phyloP scores from a whole-genome alignment of 176 grass and related monocot species.

The Alopecurus myosuroides region DNA sequence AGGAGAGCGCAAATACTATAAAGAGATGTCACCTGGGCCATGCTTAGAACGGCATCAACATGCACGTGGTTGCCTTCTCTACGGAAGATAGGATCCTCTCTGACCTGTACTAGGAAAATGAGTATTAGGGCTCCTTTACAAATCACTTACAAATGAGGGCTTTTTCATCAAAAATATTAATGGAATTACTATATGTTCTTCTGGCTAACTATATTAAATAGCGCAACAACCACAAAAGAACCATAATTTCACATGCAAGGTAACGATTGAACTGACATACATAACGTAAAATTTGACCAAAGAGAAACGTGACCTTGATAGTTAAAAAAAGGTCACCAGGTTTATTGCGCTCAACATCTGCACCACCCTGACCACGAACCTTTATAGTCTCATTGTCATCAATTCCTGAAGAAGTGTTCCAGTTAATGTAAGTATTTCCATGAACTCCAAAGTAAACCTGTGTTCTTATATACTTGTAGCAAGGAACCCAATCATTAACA shows the following conservation, averaged over 20 bases:
- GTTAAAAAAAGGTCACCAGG: slow-evolving; percentile 90
- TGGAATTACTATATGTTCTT: neutral
- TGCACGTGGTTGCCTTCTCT: slow-evolving; percentile 92
- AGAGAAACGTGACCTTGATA: slow-evolving; percentile 58
- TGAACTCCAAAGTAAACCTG: slow-evolving; percentile 20
- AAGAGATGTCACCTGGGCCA: slow-evolving; percentile 60
- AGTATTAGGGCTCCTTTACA: neutral
- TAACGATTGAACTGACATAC: neutral
- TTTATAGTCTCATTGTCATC: slow-evolving; percentile 70
- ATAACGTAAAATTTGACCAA: neutral
- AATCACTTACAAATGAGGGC: neutral
- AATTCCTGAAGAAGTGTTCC: slow-evolving; percentile 33
- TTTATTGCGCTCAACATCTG: slow-evolving; percentile 61
- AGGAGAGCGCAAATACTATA: neutral
- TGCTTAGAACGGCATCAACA: slow-evolving; percentile 80
- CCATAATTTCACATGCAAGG: neutral
- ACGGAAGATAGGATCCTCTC: slow-evolving; percentile 81
- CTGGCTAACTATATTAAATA: neutral
- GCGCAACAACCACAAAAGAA: neutral
- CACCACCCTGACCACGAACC: slow-evolving; percentile 75
- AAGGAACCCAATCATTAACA: slow-evolving; percentile 6
- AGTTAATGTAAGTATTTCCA: slow-evolving; percentile 11
- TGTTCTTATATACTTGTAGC: neutral
- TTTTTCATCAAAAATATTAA: neutral
- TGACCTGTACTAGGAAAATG: slow-evolving; percentile 51